A percentile compares a stretch with the other conserved stretches of the same genome.
phyloP scores from a whole-genome alignment of 768 basidiomycete genomes.

The Tricholoma hemisulphureum region DNA sequence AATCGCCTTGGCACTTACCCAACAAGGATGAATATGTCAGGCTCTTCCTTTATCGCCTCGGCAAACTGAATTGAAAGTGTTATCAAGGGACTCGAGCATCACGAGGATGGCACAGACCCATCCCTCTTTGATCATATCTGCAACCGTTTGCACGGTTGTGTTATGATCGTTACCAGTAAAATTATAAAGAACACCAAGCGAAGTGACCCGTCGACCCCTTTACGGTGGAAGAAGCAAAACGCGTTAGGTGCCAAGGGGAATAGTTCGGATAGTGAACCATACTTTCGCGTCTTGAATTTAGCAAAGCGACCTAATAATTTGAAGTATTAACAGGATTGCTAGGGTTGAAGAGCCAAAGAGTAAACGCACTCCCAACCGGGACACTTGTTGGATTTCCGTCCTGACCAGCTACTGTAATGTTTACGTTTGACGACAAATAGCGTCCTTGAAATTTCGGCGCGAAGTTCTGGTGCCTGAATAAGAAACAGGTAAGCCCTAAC shows the following conservation, averaged over 20 bases:
- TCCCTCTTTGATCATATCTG: slow-evolving; percentile 82
- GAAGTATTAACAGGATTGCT: not conserved
- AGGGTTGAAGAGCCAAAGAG: not conserved
- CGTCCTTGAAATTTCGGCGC: slow-evolving; percentile 63
- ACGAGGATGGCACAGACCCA: slow-evolving; percentile 21
- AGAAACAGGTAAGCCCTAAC: not conserved
- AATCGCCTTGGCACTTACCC: slow-evolving; percentile 42
- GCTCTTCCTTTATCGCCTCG: slow-evolving; percentile 75
- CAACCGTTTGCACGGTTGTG: slow-evolving; percentile 73
- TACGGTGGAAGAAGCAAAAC: not conserved
- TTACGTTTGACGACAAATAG: slow-evolving; percentile 83
- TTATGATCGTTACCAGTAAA: slow-evolving; percentile 70
- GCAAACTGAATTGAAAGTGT: slow-evolving; percentile 50
- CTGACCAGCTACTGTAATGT: slow-evolving; percentile 66
- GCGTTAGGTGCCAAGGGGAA: not conserved
- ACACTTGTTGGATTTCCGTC: slow-evolving; percentile 35
- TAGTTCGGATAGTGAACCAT: slow-evolving; percentile 13
- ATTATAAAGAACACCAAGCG: slow-evolving; percentile 77
- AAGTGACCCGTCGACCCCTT: slow-evolving; percentile 69
- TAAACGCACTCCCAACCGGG: slow-evolving; percentile 37
- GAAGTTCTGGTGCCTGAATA: slow-evolving; percentile 59
- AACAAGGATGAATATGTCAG: slow-evolving; percentile 77
- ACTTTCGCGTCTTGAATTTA: slow-evolving; percentile 78
- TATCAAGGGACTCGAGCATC: not conserved
- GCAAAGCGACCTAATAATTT: slow-evolving; percentile 47